These are phyloP conservation scores for Calonectria hongkongensis DNA, from an alignment of 2,329 filamentous ascomycete species.

Conservation along the genomic window DNA sequence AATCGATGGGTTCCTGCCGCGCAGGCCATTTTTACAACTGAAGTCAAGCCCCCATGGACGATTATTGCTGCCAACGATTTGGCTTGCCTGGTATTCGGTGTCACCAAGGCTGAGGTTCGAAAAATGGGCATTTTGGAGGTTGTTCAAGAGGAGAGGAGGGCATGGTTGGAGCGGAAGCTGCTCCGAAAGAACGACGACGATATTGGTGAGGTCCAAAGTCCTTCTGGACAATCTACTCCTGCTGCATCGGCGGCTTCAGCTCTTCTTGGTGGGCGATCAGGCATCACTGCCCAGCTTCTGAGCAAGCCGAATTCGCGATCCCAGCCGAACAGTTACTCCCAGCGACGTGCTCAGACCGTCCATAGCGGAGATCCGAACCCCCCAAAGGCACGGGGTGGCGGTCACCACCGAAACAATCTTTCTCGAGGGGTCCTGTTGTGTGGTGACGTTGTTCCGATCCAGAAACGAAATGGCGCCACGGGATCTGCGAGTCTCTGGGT, in stretches of 20 bases:
- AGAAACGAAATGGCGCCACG: conserved; percentile 93
- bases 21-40: conserved; percentile 98
- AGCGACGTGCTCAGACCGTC: conserved; percentile 78
- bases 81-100: conserved; percentile 98
- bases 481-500: conserved; percentile 98
- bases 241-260: conserved; percentile 66
- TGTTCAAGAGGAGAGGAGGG: conserved; percentile 89
- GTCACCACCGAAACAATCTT: conserved; percentile 82
- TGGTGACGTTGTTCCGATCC: conserved; percentile 98
- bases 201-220: conserved; percentile 55
- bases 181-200: conserved; percentile 68
- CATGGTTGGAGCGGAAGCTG: conserved; percentile 93
- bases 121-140: conserved; percentile 97
- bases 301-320: conserved; percentile 84
- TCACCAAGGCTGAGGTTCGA: conserved; percentile 95
- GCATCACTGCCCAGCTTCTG: conserved; percentile 90
- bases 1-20: conserved; percentile 93
- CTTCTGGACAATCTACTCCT: conserved; percentile 60
- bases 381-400: conserved; percentile 71
- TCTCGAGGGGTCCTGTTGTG: conserved; percentile 94
- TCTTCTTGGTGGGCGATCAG: conserved; percentile 81
- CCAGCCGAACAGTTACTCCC: conserved; percentile 71
- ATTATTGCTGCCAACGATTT: conserved; percentile 97
- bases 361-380: conserved; percentile 74
- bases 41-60: conserved; percentile 92